Conservation (phyloP, 257 asterid genomes). For the Nicotiana sylvestris region DNA sequence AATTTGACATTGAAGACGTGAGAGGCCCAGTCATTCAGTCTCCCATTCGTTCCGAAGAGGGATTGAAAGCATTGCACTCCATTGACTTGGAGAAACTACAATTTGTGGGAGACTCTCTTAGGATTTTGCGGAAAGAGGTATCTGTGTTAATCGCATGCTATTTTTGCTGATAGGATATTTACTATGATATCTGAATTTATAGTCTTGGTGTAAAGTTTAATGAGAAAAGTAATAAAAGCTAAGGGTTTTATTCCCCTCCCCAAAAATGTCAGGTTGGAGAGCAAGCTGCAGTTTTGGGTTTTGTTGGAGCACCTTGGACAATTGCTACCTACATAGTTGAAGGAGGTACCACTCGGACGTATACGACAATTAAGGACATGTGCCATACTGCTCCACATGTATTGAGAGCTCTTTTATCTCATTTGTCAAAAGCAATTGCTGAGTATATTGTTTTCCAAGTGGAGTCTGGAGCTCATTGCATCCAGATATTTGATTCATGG, state of each 20-base stretch:
- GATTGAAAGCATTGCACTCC: slow-evolving; percentile 61
- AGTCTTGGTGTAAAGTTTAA: background rate
- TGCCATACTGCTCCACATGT: slow-evolving; percentile 60
- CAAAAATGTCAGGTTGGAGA: slow-evolving; percentile 57
- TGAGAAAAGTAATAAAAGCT: background rate
- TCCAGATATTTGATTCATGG: slow-evolving; percentile 95
- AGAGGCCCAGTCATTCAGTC: slow-evolving; percentile 85
- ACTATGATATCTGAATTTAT: background rate
- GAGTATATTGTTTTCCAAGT: slow-evolving; percentile 67
- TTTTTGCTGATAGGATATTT: background rate
- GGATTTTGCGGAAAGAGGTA: slow-evolving; percentile 74
- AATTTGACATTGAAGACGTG: slow-evolving; percentile 89
- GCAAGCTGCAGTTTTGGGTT: slow-evolving; percentile 90
- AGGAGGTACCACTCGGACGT: slow-evolving; percentile 87
- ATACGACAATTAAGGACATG: slow-evolving; percentile 86
- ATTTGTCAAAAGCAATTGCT: slow-evolving; percentile 56
- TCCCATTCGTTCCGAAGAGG: slow-evolving; percentile 78
- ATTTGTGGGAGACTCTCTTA: slow-evolving; percentile 86
- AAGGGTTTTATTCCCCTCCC: background rate
- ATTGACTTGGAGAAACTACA: slow-evolving; percentile 76
- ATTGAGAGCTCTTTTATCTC: slow-evolving; percentile 70
- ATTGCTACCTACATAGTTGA: slow-evolving; percentile 93
- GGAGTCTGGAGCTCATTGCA: slow-evolving; percentile 91
- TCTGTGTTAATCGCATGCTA: background rate
- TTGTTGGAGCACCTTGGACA: slow-evolving; percentile 99